These are phyloP conservation scores for Glomus cerebriforme DNA, from an alignment of 192 early-diverging fungal species.

Conservation along the genomic window DNA sequence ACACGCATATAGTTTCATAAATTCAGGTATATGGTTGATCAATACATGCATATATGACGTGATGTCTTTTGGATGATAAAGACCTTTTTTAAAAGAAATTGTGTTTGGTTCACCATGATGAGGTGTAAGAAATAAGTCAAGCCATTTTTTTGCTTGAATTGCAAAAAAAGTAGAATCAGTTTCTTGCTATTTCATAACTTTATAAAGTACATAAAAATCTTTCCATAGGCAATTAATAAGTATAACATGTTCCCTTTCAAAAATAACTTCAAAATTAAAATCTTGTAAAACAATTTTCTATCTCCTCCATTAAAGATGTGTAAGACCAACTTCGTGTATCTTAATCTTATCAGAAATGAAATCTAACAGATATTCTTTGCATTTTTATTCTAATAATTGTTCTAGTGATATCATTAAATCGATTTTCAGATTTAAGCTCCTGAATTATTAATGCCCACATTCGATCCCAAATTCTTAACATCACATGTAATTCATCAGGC, in stretches of 20 bases:
- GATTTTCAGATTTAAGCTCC: conserved; percentile 5
- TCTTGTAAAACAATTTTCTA: not conserved
- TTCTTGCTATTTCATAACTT: not conserved
- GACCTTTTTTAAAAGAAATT: not conserved
- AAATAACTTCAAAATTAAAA: not conserved
- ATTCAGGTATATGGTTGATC: conserved; percentile 4
- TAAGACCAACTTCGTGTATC: not conserved
- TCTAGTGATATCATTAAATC: not conserved
- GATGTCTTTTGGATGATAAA: not conserved
- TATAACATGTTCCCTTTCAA: not conserved
- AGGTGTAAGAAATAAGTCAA: not conserved
- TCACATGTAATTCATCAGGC: not conserved
- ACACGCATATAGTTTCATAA: not conserved
- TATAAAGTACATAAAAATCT: not conserved
- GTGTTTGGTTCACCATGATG: not conserved
- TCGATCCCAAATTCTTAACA: not conserved
- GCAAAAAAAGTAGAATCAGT: not conserved
- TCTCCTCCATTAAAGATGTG: not conserved
- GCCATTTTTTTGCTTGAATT: conserved; percentile 1
- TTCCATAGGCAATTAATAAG: not conserved
- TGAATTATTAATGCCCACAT: conserved; percentile 1
- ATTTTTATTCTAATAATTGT: not conserved
- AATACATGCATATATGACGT: not conserved
- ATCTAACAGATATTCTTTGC: not conserved
- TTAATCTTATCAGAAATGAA: not conserved